Evolutionary conservation across 1,139 yeast species (phyloP), one percentile per base, ranked within the genome.

Genomic region (Wickerhamiella infanticola): DNA sequence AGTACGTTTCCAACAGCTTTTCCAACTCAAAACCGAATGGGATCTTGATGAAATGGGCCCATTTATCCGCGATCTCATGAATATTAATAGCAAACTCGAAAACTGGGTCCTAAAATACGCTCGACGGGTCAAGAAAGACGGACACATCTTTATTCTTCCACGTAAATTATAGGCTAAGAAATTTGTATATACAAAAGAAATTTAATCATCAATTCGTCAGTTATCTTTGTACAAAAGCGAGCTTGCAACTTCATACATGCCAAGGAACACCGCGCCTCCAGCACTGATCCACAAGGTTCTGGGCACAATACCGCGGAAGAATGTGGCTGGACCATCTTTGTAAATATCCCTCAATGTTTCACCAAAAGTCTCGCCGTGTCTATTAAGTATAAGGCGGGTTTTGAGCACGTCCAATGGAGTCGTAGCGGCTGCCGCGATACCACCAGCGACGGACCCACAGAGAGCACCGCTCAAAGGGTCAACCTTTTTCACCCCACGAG

Each of bases 231-330:
- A 5, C 27, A 29, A 13, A n/a, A 40, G 5, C 11, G 63, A 55
- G 48, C 69, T 76, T 3, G 81, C 88, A 25, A 80, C 64, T 63
- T 90, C 98, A 59, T 90, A 90, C 49, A 85, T 84, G 3, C 99
- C 99, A 48, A 90, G 69, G 66, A 93, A 90, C 36, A 93, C 85
- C 31, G 97, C 95, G 23, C 99, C 99, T 18, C 99, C 99, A 3
- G 94, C 93, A 66, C 94, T 80, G 50, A 90, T 90, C 98, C 98
- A 90, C 75, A 83, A 73, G 0, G 96, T 86, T 60, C 98, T 71
- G 2, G 98, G 97, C 0, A 94, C 96, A 38, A 88, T 72, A 4
- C 98, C 98, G 45, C 74, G 74, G 59, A 77, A 73, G 53, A 90
- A 84, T 1, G 81, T 86, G 6, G 59, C 53, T 43, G 67, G 63